Percentiles rank a stretch among this genome's conserved stretches.
These are phyloP conservation scores for Viola pubescens DNA, from an alignment of 441 rosid species.

Conservation along the genomic window DNA sequence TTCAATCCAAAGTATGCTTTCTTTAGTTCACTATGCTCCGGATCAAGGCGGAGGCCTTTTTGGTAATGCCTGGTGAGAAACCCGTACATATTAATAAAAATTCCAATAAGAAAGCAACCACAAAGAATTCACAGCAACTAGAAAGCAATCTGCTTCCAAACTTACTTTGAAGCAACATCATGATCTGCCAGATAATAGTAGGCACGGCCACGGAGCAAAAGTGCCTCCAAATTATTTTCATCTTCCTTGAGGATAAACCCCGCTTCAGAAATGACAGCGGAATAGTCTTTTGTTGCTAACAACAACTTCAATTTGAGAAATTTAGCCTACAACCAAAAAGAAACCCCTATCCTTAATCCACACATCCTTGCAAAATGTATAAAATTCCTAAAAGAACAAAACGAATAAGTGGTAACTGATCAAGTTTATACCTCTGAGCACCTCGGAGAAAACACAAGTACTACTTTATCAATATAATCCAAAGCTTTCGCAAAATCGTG, in stretches of 20 bases:
- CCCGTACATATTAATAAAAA: slow-evolving; percentile 14
- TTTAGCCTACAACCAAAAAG: slow-evolving; percentile 57
- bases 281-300: slow-evolving; percentile 68
- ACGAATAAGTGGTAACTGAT: neutral
- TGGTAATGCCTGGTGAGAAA: slow-evolving; percentile 74
- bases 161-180: slow-evolving; percentile 84
- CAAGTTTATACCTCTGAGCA: slow-evolving; percentile 60
- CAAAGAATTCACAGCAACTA: neutral
- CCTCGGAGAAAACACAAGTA: slow-evolving; percentile 83
- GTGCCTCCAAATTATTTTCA: slow-evolving; percentile 82
- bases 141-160: slow-evolving; percentile 5
- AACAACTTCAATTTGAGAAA: slow-evolving; percentile 67
- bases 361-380: neutral
- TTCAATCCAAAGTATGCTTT: slow-evolving; percentile 93
- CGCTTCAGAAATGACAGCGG: slow-evolving; percentile 68
- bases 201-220: slow-evolving; percentile 91
- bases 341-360: neutral
- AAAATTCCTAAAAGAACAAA: neutral
- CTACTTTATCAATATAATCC: slow-evolving; percentile 80
- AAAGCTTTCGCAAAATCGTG: slow-evolving; percentile 60
- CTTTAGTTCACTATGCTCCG: slow-evolving; percentile 89
- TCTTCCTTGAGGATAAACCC: slow-evolving; percentile 86
- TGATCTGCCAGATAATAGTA: slow-evolving; percentile 97
- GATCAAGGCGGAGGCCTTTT: slow-evolving; percentile 92
- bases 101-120: neutral